Percentiles rank a stretch among this genome's conserved stretches.
These are phyloP conservation scores for Helminthosporium solani DNA, from an alignment of 2,329 filamentous ascomycete genomes.

Conservation along the genomic window DNA sequence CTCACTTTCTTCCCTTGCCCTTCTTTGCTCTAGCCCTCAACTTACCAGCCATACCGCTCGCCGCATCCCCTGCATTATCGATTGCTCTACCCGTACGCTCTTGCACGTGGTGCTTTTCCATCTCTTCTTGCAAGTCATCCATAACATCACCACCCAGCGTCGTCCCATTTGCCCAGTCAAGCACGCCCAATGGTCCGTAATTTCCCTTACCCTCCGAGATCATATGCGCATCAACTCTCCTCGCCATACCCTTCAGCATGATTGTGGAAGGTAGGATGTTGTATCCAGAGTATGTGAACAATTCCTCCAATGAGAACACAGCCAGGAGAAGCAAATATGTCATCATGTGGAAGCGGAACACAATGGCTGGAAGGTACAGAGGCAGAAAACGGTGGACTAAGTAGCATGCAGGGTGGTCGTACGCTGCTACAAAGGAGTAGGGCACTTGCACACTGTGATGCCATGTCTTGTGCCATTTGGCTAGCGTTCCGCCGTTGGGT, in stretches of 20 bases:
- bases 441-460: conserved; percentile 60
- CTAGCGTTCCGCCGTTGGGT: conserved; percentile 27
- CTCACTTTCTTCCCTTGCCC: conserved; percentile 28
- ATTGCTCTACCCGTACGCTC: conserved; percentile 43
- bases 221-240: conserved; percentile 61
- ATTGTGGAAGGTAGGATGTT: conserved; percentile 59
- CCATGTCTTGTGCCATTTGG: conserved; percentile 53
- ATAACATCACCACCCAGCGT: conserved; percentile 58
- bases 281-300: conserved; percentile 68
- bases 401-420: conserved; percentile 68
- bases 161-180: conserved; percentile 45
- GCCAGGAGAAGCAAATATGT: conserved; percentile 67
- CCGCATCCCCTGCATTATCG: conserved; percentile 32
- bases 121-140: conserved; percentile 57
- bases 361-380: conserved; percentile 63
- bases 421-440: conserved; percentile 63
- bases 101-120: conserved; percentile 56
- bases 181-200: conserved; percentile 61
- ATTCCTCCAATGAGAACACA: conserved; percentile 66
- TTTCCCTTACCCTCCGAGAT: conserved; percentile 58
- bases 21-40: conserved; percentile 31
- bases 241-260: conserved; percentile 58
- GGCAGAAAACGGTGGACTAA: conserved; percentile 65
- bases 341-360: conserved; percentile 70
- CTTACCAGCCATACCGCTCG: conserved; percentile 31